Conservation (phyloP, 1,284 basidiomycete genomes). For the Bondarzewia mesenterica region DNA sequence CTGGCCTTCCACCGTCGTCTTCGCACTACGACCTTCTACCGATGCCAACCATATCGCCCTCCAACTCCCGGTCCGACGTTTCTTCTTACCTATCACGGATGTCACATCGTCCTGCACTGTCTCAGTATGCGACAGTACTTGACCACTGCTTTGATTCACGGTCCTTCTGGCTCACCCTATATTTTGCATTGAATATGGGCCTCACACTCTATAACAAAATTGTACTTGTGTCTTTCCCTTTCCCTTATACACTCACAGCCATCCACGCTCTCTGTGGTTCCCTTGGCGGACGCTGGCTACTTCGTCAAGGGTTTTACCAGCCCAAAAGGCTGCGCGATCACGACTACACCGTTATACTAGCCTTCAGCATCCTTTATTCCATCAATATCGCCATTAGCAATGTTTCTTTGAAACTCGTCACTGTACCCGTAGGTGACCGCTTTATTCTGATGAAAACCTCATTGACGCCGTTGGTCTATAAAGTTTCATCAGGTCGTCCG, state of each 20-base stretch:
- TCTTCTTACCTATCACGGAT: background rate
- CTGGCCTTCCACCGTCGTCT: conserved; percentile 1
- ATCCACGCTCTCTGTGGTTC: conserved; percentile 79
- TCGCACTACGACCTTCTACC: conserved; percentile 8
- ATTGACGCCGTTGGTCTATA: conserved; percentile 1
- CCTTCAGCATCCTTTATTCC: conserved; percentile 84
- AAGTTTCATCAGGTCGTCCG: conserved; percentile 94
- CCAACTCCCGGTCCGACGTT: conserved; percentile 8
- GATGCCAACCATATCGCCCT: conserved; percentile 12
- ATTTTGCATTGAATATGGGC: conserved; percentile 84
- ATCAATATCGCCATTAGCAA: conserved; percentile 93
- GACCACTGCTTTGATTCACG: conserved; percentile 24
- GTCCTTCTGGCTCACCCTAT: conserved; percentile 64
- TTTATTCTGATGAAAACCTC: background rate
- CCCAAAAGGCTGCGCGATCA: conserved; percentile 47
- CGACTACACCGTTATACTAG: conserved; percentile 59
- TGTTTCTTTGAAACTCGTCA: conserved; percentile 80
- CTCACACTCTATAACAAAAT: conserved; percentile 92
- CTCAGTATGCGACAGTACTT: background rate
- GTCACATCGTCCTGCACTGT: background rate
- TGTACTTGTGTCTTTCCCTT: conserved; percentile 84
- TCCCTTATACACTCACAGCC: conserved; percentile 86
- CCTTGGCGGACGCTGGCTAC: conserved; percentile 68
- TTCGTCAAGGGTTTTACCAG: conserved; percentile 52
- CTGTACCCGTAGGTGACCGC: conserved; percentile 68